A percentile compares a stretch with the other conserved stretches of the same genome.
Conservation (phyloP, 768 basidiomycete species). For the Termitomyces sp. region DNA sequence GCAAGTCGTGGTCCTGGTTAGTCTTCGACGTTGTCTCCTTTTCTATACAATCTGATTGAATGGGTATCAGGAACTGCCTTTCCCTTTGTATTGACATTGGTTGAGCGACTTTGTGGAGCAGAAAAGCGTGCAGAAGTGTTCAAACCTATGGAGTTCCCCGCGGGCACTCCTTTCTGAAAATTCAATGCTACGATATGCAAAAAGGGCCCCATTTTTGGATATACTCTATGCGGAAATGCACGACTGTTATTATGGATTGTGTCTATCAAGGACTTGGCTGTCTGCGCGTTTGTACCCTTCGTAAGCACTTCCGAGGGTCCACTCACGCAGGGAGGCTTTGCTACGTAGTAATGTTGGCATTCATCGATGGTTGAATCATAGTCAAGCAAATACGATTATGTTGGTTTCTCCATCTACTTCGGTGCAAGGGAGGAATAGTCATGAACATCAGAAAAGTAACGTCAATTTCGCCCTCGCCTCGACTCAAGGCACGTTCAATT, state of each 20-base stretch:
- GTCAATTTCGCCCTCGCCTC: background rate
- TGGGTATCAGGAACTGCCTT: conserved; percentile 58
- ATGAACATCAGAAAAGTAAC: background rate
- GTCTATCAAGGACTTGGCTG: background rate
- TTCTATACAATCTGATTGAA: background rate
- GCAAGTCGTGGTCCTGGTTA: conserved; percentile 67
- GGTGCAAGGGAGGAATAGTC: background rate
- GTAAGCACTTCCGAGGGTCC: background rate
- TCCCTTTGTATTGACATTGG: conserved; percentile 72
- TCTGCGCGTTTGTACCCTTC: background rate
- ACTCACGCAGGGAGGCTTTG: background rate
- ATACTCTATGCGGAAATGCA: background rate
- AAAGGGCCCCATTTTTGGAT: too few relatives aligned
- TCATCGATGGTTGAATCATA: background rate
- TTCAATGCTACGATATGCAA: background rate
- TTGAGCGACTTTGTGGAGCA: conserved; percentile 63
- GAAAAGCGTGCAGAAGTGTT: conserved; percentile 57
- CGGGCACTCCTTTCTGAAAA: conserved; percentile 36
- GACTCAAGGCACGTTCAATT: too few relatives aligned
- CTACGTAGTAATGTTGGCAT: background rate
- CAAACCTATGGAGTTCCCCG: conserved; percentile 70
- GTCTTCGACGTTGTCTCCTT: conserved; percentile 11
- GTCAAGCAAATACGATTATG: background rate
- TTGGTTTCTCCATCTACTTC: background rate
- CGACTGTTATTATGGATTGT: background rate